Conservation (phyloP, 1,139 yeast species). For the Diutina ranongensis region DNA sequence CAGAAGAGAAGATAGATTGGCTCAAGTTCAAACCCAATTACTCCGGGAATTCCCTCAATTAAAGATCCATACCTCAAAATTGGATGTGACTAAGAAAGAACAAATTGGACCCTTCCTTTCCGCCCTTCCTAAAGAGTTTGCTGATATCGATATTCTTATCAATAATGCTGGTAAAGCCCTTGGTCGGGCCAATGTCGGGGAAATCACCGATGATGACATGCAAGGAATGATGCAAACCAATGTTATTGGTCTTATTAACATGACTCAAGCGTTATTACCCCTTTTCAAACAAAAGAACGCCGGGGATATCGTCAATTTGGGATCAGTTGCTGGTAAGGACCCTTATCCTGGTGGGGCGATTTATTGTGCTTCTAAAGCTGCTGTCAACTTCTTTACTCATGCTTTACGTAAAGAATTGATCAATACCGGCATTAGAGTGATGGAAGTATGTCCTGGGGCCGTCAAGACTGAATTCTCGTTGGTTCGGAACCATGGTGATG, state of each 20-base stretch:
- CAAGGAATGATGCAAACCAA: conserved; percentile 12
- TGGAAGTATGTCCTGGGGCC: conserved; percentile 12
- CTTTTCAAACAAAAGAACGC: conserved; percentile 10
- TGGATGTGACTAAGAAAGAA: conserved; percentile 10
- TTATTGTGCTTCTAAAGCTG: conserved; percentile 12
- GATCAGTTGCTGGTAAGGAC: conserved; percentile 11
- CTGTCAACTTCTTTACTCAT: conserved; percentile 11
- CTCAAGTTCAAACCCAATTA: conserved; percentile 9
- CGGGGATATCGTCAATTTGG: conserved; percentile 12
- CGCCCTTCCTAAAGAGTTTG: conserved; percentile 10
- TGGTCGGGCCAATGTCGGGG: conserved; percentile 10
- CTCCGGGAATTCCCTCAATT: conserved; percentile 7
- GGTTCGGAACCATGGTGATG: conserved; percentile 11
- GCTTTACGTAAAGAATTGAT: conserved; percentile 12
- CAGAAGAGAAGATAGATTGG: conserved; percentile 9
- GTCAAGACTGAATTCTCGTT: conserved; percentile 12
- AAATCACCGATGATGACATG: conserved; percentile 9
- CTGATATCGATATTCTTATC: conserved; percentile 11
- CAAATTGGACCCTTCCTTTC: conserved; percentile 10
- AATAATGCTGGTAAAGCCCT: conserved; percentile 12
- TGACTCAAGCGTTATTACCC: conserved; percentile 12
- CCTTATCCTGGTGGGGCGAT: conserved; percentile 12
- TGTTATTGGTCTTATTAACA: conserved; percentile 11
- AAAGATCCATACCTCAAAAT: conserved; percentile 10
- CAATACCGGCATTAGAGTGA: conserved; percentile 10